Base-by-base conservation (phyloP, 2,329 filamentous ascomycete genomes). In the Verticillium isaacii region DNA sequence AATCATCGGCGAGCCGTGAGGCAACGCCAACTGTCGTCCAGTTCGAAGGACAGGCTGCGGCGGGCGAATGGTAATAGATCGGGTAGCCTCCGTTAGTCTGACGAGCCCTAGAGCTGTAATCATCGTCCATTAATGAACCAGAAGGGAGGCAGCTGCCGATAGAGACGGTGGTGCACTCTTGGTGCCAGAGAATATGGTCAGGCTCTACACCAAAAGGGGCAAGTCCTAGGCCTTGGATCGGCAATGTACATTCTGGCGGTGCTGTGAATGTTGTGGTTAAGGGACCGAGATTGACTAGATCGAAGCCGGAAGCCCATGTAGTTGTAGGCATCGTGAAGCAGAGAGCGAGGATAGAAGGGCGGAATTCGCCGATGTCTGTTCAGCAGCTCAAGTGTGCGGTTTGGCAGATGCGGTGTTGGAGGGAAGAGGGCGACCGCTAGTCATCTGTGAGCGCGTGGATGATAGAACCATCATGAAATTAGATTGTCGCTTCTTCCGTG, bases 231-330 rank as follows among this genome's bases (percentile, higher is more conserved):
- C 52, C 34, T 1, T 63, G 9, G 19, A 66, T 36, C 17, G 66
- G 62, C 0, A 67, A 66, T 23, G 57, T 61, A 57, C 71, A 74
- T 15, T 68, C 64, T 0, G 67, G 45, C 0, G 69, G 68, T 14
- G 68, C 64, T 1, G 69, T 70, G 59, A 68, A 73, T n/a, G 66
- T 69, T 2, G 72, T 70, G 32, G 71, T 73, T 14, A 74, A 60
- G 3, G 70, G 71, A 6, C 72, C 70, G 25, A 73, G 25, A 58
- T 74, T 74, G 60, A 66, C 68, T 60, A 72, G 59, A 14, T 65
- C 58, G 1, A 58, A 59, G n/a, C 32, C 32, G 9, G 32, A 19
- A 9, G 17, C 55, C 32, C 55, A 57, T n/a, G 55, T 36, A 14
- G 55, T 14, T 11, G 32, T 57, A 17, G 55, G 55, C 55, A 34